Evolutionary conservation across 2,329 filamentous ascomycete genomes (phyloP).

Genomic region (Domatiomyces globalis): DNA sequence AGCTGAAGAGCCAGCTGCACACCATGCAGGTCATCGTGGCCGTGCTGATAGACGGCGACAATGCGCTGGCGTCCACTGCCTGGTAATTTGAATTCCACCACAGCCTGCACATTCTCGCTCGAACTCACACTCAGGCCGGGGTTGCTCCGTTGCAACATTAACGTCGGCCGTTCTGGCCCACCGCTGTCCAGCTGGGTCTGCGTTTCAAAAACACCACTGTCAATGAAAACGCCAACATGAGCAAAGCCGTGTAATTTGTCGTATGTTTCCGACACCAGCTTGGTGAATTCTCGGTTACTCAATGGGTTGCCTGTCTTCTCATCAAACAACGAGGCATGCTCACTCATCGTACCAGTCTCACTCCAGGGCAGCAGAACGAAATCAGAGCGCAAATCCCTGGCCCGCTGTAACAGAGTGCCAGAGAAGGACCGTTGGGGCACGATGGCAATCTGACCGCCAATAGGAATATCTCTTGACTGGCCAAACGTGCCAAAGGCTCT

Average conservation of each 20-base stretch:
- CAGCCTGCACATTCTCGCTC: slow-evolving; percentile 6
- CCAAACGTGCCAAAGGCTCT: slow-evolving; percentile 86
- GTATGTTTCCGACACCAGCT: slow-evolving; percentile 37
- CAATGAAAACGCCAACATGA: slow-evolving; percentile 66
- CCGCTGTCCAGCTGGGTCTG: slow-evolving; percentile 2
- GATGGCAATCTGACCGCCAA: slow-evolving; percentile 67
- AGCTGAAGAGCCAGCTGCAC: slow-evolving; percentile 73
- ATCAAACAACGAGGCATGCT: slow-evolving; percentile 37
- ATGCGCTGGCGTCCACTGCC: slow-evolving; percentile 47
- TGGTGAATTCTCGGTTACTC: slow-evolving; percentile 43
- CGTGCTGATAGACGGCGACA: slow-evolving; percentile 77
- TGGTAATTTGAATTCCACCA: slow-evolving; percentile 10
- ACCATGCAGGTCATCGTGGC: slow-evolving; percentile 65
- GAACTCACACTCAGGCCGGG: slow-evolving; percentile 45
- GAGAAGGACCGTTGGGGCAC: slow-evolving; percentile 66
- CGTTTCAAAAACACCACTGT: slow-evolving; percentile 26
- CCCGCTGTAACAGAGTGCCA: slow-evolving; percentile 58
- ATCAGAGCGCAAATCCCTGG: slow-evolving; percentile 55
- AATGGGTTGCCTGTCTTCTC: slow-evolving; percentile 26
- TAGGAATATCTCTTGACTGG: slow-evolving; percentile 66
- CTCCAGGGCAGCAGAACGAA: slow-evolving; percentile 82
- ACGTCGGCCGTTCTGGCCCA: slow-evolving; percentile 20
- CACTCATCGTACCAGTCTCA: slow-evolving; percentile 60
- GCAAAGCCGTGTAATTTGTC: slow-evolving; percentile 41
- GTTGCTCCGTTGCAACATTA: slow-evolving; percentile 34